A percentile compares a stretch with the other conserved stretches of the same genome.
These are phyloP conservation scores for Starmerella vitae DNA, from an alignment of 805 yeast species.

Conservation along the genomic window DNA sequence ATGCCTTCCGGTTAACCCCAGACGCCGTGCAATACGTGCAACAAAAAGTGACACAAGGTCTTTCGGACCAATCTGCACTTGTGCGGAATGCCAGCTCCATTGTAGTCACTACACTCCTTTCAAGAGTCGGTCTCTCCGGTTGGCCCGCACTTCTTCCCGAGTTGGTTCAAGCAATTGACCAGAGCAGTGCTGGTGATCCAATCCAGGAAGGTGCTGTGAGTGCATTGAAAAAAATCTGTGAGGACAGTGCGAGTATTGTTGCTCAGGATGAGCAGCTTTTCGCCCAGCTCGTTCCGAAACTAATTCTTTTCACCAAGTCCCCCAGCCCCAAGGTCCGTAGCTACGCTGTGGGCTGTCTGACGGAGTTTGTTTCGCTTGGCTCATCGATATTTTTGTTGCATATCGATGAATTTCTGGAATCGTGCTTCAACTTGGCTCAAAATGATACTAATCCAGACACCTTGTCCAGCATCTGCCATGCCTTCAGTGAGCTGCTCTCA, in stretches of 20 bases:
- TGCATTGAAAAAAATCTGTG: slow-evolving; percentile 78
- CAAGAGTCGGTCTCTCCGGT: slow-evolving; percentile 47
- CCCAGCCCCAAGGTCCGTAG: slow-evolving; percentile 37
- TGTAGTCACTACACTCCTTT: slow-evolving; percentile 70
- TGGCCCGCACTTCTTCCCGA: slow-evolving; percentile 71
- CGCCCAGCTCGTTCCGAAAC: slow-evolving; percentile 42
- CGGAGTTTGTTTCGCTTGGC: slow-evolving; percentile 57
- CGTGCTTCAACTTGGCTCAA: slow-evolving; percentile 54
- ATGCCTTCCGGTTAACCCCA: slow-evolving; percentile 25
- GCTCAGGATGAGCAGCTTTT: slow-evolving; percentile 53
- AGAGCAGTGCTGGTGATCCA: slow-evolving; percentile 26
- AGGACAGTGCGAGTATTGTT: slow-evolving; percentile 58
- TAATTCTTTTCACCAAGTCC: slow-evolving; percentile 39
- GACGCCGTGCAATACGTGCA: slow-evolving; percentile 36
- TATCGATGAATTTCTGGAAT: slow-evolving; percentile 50
- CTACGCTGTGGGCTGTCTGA: slow-evolving; percentile 55
- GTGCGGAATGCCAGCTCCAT: slow-evolving; percentile 83
- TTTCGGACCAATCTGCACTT: slow-evolving; percentile 41
- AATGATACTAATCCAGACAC: slow-evolving; percentile 44
- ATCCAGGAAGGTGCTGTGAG: slow-evolving; percentile 64
- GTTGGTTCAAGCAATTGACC: slow-evolving; percentile 46
- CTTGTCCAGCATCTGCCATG: slow-evolving; percentile 60
- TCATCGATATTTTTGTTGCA: slow-evolving; percentile 51
- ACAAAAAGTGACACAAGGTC: slow-evolving; percentile 33
- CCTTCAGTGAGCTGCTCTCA: slow-evolving; percentile 60